These are phyloP conservation scores for Xylariaceae sp. DNA, from an alignment of 2,329 filamentous ascomycete genomes.

Conservation along the genomic window DNA sequence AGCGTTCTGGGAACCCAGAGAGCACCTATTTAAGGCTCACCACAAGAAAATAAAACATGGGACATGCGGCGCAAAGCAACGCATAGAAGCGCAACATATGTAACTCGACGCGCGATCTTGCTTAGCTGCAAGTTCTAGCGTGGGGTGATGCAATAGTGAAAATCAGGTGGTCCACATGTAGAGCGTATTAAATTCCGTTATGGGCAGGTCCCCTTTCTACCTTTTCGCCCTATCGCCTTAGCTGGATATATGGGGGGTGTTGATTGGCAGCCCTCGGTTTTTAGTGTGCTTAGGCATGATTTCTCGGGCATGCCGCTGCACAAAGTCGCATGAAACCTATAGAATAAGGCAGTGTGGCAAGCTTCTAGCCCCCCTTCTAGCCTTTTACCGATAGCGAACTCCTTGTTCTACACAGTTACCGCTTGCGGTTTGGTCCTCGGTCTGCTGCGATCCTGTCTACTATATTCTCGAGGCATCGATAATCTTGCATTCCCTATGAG, in stretches of 20 bases:
- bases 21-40: slow-evolving; percentile 23
- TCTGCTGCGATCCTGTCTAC: background rate
- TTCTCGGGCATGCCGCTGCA: background rate
- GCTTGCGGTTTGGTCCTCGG: background rate
- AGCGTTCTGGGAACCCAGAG: slow-evolving; percentile 11
- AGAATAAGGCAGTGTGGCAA: too few species aligned
- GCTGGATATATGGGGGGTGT: background rate
- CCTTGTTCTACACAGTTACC: background rate
- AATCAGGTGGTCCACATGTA: background rate
- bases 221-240: background rate
- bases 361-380: too few species aligned
- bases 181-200: background rate
- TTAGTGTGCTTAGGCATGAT: background rate
- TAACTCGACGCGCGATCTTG: too few species aligned
- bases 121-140: slow-evolving; percentile 20
- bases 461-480: background rate
- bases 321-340: background rate
- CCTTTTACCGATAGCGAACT: background rate
- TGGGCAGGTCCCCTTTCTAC: background rate
- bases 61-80: slow-evolving; percentile 14
- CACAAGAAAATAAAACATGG: slow-evolving; percentile 5
- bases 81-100: too few species aligned
- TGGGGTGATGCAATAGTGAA: background rate
- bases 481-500: background rate
- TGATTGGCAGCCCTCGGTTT: background rate